A percentile compares a stretch with the other conserved stretches of the same genome.
These are phyloP conservation scores for Fusarium mundagurra DNA, from an alignment of 2,329 filamentous ascomycete species.

Conservation along the genomic window DNA sequence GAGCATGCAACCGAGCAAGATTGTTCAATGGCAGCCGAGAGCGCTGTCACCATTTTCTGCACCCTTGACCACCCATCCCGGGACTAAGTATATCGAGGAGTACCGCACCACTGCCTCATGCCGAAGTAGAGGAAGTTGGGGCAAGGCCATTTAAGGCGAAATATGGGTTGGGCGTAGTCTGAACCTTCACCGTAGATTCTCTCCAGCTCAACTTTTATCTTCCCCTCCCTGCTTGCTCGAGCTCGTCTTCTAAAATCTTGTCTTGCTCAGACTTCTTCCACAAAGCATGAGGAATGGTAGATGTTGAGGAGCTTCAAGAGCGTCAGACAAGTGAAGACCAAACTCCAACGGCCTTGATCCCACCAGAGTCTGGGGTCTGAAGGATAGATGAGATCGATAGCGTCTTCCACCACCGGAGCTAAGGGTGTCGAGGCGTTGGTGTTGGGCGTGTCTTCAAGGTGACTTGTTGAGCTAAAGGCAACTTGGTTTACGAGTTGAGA, in stretches of 20 bases:
- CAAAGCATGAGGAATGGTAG: not conserved
- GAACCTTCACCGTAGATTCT: not conserved
- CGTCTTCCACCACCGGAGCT: accelerated
- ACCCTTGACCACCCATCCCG: not conserved
- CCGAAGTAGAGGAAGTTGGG: not conserved
- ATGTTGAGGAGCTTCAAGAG: not conserved
- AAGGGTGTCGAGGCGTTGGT: not conserved
- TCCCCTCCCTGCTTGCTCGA: not conserved
- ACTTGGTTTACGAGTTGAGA: not conserved
- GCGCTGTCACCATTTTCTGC: not conserved
- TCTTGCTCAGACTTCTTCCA: not conserved
- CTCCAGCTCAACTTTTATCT: not conserved
- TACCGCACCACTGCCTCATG: not conserved
- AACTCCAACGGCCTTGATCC: not conserved
- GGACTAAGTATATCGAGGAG: not conserved
- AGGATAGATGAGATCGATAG: not conserved
- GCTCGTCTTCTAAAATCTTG: accelerated
- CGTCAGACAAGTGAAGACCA: not conserved
- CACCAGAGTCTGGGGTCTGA: not conserved
- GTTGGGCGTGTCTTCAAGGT: not conserved
- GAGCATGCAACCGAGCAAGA: not conserved
- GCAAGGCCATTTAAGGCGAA: not conserved
- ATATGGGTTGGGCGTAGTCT: not conserved
- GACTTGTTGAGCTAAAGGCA: not conserved
- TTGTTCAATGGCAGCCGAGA: not conserved